Conservation (phyloP, 768 basidiomycete genomes). For the Boletus edulis region DNA sequence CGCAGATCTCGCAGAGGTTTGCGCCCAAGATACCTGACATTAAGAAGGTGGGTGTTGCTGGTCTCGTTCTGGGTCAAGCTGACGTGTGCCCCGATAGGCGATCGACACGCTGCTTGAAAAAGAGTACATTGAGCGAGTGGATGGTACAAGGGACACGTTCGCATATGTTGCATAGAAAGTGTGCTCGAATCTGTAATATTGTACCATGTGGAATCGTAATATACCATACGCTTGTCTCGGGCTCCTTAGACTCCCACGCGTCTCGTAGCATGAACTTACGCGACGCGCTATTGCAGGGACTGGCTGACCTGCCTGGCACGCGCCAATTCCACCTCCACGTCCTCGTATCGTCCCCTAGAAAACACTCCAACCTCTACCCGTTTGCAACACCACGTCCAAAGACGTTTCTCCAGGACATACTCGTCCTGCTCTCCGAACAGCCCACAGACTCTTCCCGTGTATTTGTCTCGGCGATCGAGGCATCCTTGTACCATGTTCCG, state of each 20-base stretch:
- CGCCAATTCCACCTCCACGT: slow-evolving; percentile 76
- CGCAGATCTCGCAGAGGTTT: slow-evolving; percentile 84
- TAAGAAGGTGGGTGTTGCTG: slow-evolving; percentile 66
- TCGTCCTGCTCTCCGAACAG: slow-evolving; percentile 73
- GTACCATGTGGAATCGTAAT: slow-evolving; percentile 7
- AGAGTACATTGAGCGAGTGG: slow-evolving; percentile 95
- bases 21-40: slow-evolving; percentile 94
- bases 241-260: slow-evolving; percentile 17
- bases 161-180: slow-evolving; percentile 34
- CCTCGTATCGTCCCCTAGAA: slow-evolving; percentile 65
- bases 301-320: slow-evolving; percentile 58
- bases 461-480: slow-evolving; percentile 80
- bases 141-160: slow-evolving; percentile 80
- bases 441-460: slow-evolving; percentile 48
- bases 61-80: not conserved
- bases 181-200: not conserved
- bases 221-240: slow-evolving; percentile 8
- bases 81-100: slow-evolving; percentile 46
- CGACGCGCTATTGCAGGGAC: slow-evolving; percentile 57
- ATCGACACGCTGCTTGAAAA: slow-evolving; percentile 93
- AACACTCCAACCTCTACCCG: slow-evolving; percentile 68
- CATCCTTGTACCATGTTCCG: slow-evolving; percentile 70
- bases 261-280: slow-evolving; percentile 46
- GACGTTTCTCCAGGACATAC: slow-evolving; percentile 70
- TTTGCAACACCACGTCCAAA: slow-evolving; percentile 67